These are phyloP conservation scores for Cyphellophora europaea DNA, from an alignment of 2,329 filamentous ascomycete genomes.

Conservation along the genomic window DNA sequence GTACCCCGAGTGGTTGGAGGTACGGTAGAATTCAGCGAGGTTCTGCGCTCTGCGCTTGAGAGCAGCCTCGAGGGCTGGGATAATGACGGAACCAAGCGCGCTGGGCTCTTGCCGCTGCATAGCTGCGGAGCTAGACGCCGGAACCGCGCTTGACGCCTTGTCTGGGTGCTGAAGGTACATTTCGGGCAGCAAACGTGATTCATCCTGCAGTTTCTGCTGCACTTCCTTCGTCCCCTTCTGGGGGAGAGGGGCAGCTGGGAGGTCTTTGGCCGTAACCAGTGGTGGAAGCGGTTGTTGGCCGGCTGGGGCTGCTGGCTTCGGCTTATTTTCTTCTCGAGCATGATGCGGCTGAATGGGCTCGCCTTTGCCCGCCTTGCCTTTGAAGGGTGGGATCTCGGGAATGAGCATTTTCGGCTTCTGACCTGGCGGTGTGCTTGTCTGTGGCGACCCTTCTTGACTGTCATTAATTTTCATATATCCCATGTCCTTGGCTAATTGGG, in stretches of 20 bases:
- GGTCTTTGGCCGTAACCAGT: slow-evolving; percentile 18
- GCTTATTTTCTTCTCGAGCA: neutral
- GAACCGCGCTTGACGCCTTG: slow-evolving; percentile 7
- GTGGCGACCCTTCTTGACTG: neutral
- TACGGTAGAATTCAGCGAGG: too few species aligned
- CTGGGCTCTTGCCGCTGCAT: slow-evolving; percentile 32
- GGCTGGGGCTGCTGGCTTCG: slow-evolving; percentile 10
- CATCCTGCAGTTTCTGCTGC: slow-evolving; percentile 10
- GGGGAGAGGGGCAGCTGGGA: slow-evolving; percentile 9
- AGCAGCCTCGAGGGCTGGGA: slow-evolving; percentile 85
- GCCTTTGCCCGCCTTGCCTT: slow-evolving; percentile 19
- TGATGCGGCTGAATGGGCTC: slow-evolving; percentile 9
- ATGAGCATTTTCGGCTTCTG: slow-evolving; percentile 24
- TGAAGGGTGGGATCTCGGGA: slow-evolving; percentile 25
- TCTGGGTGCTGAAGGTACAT: slow-evolving; percentile 4
- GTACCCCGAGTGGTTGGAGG: neutral
- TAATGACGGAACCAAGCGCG: slow-evolving; percentile 78
- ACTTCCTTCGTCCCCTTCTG: slow-evolving; percentile 9
- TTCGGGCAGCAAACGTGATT: too few species aligned
- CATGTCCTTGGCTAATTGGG: slow-evolving; percentile 31
- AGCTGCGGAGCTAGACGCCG: slow-evolving; percentile 18
- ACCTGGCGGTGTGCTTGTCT: slow-evolving; percentile 9
- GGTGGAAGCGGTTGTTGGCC: slow-evolving; percentile 22
- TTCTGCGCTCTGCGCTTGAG: slow-evolving; percentile 62
- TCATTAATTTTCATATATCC: slow-evolving; percentile 27